These are phyloP conservation scores for Lecanoromycetidae sp. DNA, from an alignment of 2,329 filamentous ascomycete species.

Conservation along the genomic window DNA sequence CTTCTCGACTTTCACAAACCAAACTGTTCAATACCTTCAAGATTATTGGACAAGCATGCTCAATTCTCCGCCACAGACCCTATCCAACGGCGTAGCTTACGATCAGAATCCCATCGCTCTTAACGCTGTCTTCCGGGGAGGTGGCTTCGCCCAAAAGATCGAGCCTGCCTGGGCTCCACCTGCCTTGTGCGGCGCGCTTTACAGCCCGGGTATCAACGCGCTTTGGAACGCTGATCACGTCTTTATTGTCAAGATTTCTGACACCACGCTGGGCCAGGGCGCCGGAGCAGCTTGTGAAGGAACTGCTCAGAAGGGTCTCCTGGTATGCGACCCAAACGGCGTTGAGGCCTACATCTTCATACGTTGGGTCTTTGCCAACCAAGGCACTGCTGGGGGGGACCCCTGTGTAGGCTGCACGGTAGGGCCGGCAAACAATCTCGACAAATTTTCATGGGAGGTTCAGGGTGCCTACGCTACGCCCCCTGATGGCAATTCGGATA, in stretches of 20 bases:
- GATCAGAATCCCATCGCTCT: background rate
- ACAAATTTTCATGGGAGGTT: background rate
- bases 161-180: background rate
- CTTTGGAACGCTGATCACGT: constrained; percentile 3
- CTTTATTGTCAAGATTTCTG: constrained; percentile 7
- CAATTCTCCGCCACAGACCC: background rate
- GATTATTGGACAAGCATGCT: background rate
- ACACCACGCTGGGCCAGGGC: background rate
- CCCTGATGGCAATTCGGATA: background rate
- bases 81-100: background rate
- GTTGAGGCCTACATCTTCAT: constrained; percentile 6
- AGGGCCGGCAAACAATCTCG: background rate
- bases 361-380: background rate
- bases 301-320: background rate
- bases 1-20: background rate
- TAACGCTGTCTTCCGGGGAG: background rate
- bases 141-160: background rate
- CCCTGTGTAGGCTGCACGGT: too few relatives aligned
- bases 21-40: background rate
- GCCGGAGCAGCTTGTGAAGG: background rate
- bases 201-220: background rate
- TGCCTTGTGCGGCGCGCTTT: background rate
- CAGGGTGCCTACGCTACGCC: background rate
- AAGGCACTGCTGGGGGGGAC: background rate
- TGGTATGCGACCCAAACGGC: constrained; percentile 1